Percentiles rank a stretch among this genome's conserved stretches.
These are phyloP conservation scores for Kodamaea alishanica DNA, from an alignment of 1,139 yeast species.

Conservation along the genomic window DNA sequence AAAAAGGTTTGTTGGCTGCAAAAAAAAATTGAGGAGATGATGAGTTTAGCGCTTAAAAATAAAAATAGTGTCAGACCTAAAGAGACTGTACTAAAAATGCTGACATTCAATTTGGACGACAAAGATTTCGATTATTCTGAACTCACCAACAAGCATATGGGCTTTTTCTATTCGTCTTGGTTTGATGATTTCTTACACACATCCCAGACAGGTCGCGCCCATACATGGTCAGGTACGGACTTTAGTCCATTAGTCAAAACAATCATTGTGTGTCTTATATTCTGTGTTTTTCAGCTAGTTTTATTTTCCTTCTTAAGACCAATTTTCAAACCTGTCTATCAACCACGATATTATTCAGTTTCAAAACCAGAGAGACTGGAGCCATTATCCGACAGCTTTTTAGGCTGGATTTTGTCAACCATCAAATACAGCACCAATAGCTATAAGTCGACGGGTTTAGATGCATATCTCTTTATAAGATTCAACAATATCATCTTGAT, in stretches of 20 bases:
- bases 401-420: constrained; percentile 49
- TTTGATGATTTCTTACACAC: constrained; percentile 47
- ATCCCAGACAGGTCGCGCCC: constrained; percentile 56
- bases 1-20: constrained; percentile 3
- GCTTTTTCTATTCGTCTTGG: constrained; percentile 13
- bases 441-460: constrained; percentile 54
- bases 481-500: constrained; percentile 46
- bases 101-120: constrained; percentile 2
- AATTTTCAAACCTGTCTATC: constrained; percentile 49
- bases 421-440: constrained; percentile 35
- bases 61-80: neutral
- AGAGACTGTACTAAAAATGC: constrained; percentile 1
- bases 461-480: constrained; percentile 60
- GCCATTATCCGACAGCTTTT: constrained; percentile 37
- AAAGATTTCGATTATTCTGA: constrained; percentile 2
- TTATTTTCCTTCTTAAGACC: constrained; percentile 51
- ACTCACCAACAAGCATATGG: constrained; percentile 11
- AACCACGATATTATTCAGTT: constrained; percentile 49
- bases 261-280: constrained; percentile 46
- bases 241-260: constrained; percentile 43
- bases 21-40: neutral
- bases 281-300: constrained; percentile 50
- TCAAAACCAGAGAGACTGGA: constrained; percentile 37
- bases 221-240: constrained; percentile 40
- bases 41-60: neutral